Conservation (phyloP, 2,329 filamentous ascomycete species). For the Pseudogymnoascus sp. region DNA sequence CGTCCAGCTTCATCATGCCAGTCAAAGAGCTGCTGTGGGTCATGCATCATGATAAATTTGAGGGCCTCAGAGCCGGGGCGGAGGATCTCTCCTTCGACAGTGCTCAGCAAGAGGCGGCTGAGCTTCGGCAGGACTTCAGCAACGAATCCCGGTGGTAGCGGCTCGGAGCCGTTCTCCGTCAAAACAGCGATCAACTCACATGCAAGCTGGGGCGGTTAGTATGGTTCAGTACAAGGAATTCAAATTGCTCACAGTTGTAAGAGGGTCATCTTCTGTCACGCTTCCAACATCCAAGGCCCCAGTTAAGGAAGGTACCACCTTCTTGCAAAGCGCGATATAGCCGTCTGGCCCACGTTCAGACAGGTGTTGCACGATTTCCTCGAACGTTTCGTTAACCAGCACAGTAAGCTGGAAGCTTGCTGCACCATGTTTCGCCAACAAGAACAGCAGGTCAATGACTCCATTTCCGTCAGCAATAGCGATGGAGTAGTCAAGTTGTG, state of each 20-base stretch:
- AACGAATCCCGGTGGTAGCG: slow-evolving; percentile 80
- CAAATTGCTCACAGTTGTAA: slow-evolving; percentile 58
- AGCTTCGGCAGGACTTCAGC: slow-evolving; percentile 81
- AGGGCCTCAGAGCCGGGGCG: slow-evolving; percentile 79
- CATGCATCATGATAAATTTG: slow-evolving; percentile 83
- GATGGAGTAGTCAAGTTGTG: slow-evolving; percentile 69
- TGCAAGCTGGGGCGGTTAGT: slow-evolving; percentile 50
- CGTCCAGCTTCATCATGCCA: slow-evolving; percentile 78
- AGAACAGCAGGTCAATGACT: slow-evolving; percentile 78
- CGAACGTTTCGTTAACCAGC: slow-evolving; percentile 83
- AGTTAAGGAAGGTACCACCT: slow-evolving; percentile 79
- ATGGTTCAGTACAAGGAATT: slow-evolving; percentile 6
- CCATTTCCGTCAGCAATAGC: slow-evolving; percentile 64
- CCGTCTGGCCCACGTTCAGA: slow-evolving; percentile 56
- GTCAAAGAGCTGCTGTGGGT: slow-evolving; percentile 79
- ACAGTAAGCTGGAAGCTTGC: slow-evolving; percentile 86
- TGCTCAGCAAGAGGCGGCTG: slow-evolving; percentile 71
- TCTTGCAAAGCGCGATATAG: slow-evolving; percentile 73
- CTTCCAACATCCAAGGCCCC: slow-evolving; percentile 84
- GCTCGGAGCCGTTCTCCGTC: slow-evolving; percentile 73
- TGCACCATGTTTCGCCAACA: slow-evolving; percentile 79
- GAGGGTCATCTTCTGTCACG: slow-evolving; percentile 73
- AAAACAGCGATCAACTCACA: slow-evolving; percentile 77
- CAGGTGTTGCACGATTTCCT: slow-evolving; percentile 70
- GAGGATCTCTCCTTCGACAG: slow-evolving; percentile 79